A percentile compares a stretch with the other conserved stretches of the same genome.
Evolutionary conservation across 1,284 basidiomycete species (phyloP).

Genomic region (Apiotrichum domesticum): DNA sequence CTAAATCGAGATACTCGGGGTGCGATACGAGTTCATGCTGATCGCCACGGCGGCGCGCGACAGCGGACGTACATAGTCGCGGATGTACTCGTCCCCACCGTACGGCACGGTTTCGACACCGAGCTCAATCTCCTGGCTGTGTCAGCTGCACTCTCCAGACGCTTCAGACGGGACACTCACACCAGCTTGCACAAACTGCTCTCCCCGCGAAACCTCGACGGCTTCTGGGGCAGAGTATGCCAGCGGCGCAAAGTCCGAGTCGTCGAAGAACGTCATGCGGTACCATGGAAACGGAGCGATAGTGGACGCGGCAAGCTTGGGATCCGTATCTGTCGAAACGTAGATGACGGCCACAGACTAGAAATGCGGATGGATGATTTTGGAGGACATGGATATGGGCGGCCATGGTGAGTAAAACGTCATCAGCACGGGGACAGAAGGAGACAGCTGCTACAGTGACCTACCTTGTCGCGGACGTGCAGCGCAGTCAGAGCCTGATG

Average conservation of each 20-base stretch:
- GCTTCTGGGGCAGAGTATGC: constrained; percentile 29
- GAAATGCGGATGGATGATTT: too few relatives aligned
- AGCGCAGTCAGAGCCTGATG: constrained; percentile 7
- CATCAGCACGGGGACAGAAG: too few relatives aligned
- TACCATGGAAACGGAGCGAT: constrained; percentile 42
- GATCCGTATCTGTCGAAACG: constrained; percentile 42
- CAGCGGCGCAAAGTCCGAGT: constrained; percentile 46
- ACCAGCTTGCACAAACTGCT: constrained; percentile 46
- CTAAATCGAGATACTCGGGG: constrained; percentile 46
- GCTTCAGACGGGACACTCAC: constrained; percentile 19
- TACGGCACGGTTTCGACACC: constrained; percentile 39
- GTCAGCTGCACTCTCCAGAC: not conserved
- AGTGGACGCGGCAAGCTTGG: constrained; percentile 23
- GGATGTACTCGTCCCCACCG: constrained; percentile 39
- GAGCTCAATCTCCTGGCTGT: constrained; percentile 35
- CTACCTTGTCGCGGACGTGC: constrained; percentile 11
- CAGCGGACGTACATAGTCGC: constrained; percentile 45
- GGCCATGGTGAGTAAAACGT: too few relatives aligned
- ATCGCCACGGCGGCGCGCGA: constrained; percentile 43
- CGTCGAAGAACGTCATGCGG: constrained; percentile 45
- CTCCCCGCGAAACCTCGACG: constrained; percentile 43
- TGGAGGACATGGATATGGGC: not conserved
- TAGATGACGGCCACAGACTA: constrained; percentile 39
- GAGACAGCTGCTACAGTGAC: not conserved
- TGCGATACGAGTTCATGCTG: constrained; percentile 38